Evolutionary conservation across 75 land plant genomes (phyloP).

Genomic region (Azolla pinnata): DNA sequence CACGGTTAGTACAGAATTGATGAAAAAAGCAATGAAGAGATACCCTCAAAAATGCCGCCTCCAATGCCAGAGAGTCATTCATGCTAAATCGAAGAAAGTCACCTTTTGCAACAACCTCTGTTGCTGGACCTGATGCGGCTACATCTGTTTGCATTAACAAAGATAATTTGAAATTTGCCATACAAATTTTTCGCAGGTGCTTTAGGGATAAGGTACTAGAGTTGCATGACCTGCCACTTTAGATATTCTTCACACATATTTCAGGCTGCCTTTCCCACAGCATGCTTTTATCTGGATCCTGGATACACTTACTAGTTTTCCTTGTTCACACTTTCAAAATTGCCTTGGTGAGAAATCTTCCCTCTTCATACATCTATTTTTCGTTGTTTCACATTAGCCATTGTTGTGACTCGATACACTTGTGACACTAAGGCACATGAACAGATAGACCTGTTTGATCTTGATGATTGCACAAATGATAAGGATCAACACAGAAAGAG

Average conservation of each 20-base stretch:
- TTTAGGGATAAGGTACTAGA: background rate
- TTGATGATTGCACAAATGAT: too few species aligned
- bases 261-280: too few species aligned
- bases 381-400: too few species aligned
- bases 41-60: slow-evolving; percentile 88
- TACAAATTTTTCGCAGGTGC: background rate
- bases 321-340: too few species aligned
- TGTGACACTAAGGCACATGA: too few species aligned
- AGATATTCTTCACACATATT: too few species aligned
- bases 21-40: background rate
- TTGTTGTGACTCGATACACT: too few species aligned
- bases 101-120: slow-evolving; percentile 81
- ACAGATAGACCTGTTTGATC: too few species aligned
- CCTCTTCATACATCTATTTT: too few species aligned
- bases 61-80: slow-evolving; percentile 86
- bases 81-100: slow-evolving; percentile 84
- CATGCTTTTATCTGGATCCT: background rate
- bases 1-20: background rate
- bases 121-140: slow-evolving; percentile 73
- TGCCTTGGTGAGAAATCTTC: too few species aligned
- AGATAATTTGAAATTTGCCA: background rate
- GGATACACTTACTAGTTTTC: too few species aligned
- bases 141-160: slow-evolving; percentile 44
- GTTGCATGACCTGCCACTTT: background rate
- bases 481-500: too few species aligned